These are phyloP conservation scores for Glycyrrhiza uralensis DNA, from an alignment of 306 rosid species.

Conservation along the genomic window DNA sequence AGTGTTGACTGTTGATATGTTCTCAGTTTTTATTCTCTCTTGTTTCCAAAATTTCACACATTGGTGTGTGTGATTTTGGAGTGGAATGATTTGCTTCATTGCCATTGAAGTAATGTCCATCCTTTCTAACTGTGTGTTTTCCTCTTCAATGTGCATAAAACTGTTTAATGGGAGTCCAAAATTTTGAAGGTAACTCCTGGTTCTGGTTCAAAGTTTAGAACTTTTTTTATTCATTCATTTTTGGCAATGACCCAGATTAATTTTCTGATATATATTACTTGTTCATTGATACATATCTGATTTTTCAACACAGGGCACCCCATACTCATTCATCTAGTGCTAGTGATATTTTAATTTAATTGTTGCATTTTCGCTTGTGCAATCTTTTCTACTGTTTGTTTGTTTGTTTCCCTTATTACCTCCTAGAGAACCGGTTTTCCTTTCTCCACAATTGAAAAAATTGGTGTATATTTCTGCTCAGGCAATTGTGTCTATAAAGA, in stretches of 20 bases:
- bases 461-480: constrained; percentile 34
- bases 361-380: constrained; percentile 19
- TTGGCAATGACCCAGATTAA: background rate
- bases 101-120: background rate
- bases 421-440: background rate
- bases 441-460: constrained; percentile 16
- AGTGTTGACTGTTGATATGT: background rate
- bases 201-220: constrained; percentile 5
- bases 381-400: background rate
- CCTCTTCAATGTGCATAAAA: constrained; percentile 10
- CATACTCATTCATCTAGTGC: background rate
- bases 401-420: no score
- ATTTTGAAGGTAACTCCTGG: constrained; percentile 6
- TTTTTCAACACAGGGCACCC: background rate
- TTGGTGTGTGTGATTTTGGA: background rate
- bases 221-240: background rate
- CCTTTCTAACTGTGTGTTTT: background rate
- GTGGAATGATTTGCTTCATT: background rate
- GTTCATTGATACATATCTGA: background rate
- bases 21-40: background rate
- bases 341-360: background rate
- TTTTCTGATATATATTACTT: background rate
- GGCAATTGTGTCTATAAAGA: constrained; percentile 83
- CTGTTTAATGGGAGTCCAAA: constrained; percentile 11
- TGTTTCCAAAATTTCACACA: background rate